These are phyloP conservation scores for Saitozyma podzolica DNA, from an alignment of 768 basidiomycete genomes.

Conservation along the genomic window DNA sequence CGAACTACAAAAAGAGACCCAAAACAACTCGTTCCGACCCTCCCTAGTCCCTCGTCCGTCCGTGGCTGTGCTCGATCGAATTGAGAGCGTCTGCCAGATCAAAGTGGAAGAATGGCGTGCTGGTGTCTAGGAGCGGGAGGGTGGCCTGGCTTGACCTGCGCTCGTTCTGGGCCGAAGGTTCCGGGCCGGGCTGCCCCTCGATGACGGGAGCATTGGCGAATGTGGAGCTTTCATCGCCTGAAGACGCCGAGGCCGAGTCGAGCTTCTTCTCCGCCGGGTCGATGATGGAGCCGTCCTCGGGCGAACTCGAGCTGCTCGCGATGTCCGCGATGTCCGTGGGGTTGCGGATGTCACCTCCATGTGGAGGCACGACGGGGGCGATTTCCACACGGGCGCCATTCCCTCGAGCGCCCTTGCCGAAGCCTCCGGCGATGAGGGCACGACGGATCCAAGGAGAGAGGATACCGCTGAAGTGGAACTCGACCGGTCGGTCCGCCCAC, in stretches of 20 bases:
- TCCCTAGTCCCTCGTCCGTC: constrained; percentile 8
- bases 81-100: constrained; percentile 60
- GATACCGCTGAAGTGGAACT: constrained; percentile 93
- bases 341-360: constrained; percentile 43
- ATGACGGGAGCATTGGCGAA: background rate
- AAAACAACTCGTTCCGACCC: constrained; percentile 3
- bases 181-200: background rate
- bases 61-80: constrained; percentile 20
- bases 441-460: constrained; percentile 93
- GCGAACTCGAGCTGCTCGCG: constrained; percentile 26
- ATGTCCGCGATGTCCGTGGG: constrained; percentile 47
- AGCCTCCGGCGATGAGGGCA: constrained; percentile 74
- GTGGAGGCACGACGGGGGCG: constrained; percentile 68
- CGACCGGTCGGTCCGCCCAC: constrained; percentile 69
- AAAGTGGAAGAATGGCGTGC: constrained; percentile 71
- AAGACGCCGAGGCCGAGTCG: constrained; percentile 22
- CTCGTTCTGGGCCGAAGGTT: too few species aligned
- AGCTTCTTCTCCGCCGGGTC: constrained; percentile 24
- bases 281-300: background rate
- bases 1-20: constrained; percentile 1
- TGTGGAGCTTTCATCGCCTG: background rate
- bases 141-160: constrained; percentile 16
- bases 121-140: constrained; percentile 38
- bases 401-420: constrained; percentile 65
- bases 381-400: constrained; percentile 61